phyloP scores from a whole-genome alignment of 257 asterid genomes.

The Ehretia macrophylla region DNA sequence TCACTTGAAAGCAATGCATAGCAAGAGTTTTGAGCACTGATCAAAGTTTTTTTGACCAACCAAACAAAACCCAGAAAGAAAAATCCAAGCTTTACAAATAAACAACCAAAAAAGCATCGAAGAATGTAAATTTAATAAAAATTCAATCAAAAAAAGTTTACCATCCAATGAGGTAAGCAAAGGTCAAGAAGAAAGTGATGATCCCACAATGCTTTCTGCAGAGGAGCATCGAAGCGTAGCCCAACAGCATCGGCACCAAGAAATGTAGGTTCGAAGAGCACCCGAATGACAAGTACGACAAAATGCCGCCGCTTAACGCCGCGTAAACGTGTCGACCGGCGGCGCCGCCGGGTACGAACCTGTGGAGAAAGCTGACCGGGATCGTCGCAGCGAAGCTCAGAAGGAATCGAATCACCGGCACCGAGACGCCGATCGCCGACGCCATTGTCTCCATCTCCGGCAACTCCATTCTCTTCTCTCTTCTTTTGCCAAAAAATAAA shows the following conservation, averaged over 20 bases:
- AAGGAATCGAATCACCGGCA: conserved; percentile 80
- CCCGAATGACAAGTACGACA: conserved; percentile 80
- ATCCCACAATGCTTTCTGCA: conserved; percentile 65
- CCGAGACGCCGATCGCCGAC: conserved; percentile 81
- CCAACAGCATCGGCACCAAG: conserved; percentile 76
- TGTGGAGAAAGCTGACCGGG: conserved; percentile 80
- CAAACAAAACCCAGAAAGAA: background rate
- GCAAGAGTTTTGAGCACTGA: too few species aligned
- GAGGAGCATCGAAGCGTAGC: conserved; percentile 78
- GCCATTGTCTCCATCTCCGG: conserved; percentile 92
- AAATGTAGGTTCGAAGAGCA: conserved; percentile 89
- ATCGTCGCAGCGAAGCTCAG: conserved; percentile 77
- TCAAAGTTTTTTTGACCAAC: too few species aligned
- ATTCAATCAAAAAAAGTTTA: conserved; percentile 10
- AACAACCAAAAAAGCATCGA: background rate
- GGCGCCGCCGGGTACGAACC: conserved; percentile 73
- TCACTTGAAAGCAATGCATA: too few species aligned
- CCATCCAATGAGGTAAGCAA: conserved; percentile 98
- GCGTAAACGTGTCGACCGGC: conserved; percentile 74
- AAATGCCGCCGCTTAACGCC: conserved; percentile 64
- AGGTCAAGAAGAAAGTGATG: conserved; percentile 62
- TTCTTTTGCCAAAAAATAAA: too few species aligned
- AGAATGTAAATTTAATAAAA: too few species aligned
- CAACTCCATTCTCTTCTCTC: conserved; percentile 39
- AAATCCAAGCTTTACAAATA: too few species aligned